Evolutionary conservation across 768 basidiomycete genomes (phyloP), one percentile per base, ranked within the genome.

Genomic region (Chalciporus sphaerocephalus): DNA sequence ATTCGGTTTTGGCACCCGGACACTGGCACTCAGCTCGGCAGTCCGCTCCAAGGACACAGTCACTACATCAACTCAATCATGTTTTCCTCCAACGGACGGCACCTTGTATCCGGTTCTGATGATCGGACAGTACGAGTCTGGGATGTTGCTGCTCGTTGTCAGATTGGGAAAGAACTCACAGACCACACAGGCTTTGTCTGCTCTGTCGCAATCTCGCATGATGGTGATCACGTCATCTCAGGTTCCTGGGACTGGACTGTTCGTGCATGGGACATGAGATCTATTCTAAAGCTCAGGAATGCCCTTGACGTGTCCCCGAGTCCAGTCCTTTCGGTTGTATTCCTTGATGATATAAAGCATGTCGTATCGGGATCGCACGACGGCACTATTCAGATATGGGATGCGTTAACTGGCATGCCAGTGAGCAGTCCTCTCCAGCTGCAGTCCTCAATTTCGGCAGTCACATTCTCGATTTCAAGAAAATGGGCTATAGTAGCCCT

Each of bases 81-180:
- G 16, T 25, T 40, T 4, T 49, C 48, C 18, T 20, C 10, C 12
- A 32, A 48, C 21, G 17, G 47, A 13, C 13, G 15, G 34, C 17
- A 34, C 23, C 30, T 55, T 17, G 44, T 47, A n/a, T 49, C 44
- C 7, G 40, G 39, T 20, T 50, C 51, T 4, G 17, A 20, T 16
- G 52, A 55, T 37, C 22, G 17, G 4, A 49, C 51, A 4, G 17
- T 50, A 11, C 43, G 47, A 9, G 8, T 51, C 17, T 35, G 34
- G 34, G 20, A 20, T 20, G 9, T 35, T 35, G 6, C 34, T 1
- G 8, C 34, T 6, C 28, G 28, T 15, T 15, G 4, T 12, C 28
- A 30, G 28, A 15, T 30, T 15, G 28, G 28, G 5, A 30, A 15
- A 4, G 13, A 12, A 30, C 28, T 30, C 13, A 5, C 12, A 30